A percentile compares a stretch with the other conserved stretches of the same genome.
These are phyloP conservation scores for Cucurbita ficifolia DNA, from an alignment of 306 rosid genomes.

Conservation along the genomic window DNA sequence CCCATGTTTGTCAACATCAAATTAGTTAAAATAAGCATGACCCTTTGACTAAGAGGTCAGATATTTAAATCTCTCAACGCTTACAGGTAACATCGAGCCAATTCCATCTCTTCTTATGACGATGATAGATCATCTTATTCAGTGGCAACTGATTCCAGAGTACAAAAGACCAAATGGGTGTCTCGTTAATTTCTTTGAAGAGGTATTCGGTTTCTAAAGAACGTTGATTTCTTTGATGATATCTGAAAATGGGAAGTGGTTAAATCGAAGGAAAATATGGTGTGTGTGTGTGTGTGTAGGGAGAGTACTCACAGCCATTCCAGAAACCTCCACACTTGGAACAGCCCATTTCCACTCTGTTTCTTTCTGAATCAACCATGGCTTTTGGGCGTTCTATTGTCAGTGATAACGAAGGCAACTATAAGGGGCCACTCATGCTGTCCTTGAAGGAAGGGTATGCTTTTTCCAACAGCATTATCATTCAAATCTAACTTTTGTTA, in stretches of 20 bases:
- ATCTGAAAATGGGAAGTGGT: neutral
- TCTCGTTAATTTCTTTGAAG: conserved; percentile 79
- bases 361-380: conserved; percentile 84
- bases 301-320: conserved; percentile 94
- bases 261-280: neutral
- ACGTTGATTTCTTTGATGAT: neutral
- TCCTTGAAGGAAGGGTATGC: conserved; percentile 76
- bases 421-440: conserved; percentile 88
- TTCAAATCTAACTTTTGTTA: neutral
- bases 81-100: conserved; percentile 68
- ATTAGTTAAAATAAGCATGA: too few species aligned
- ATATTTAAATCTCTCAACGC: neutral
- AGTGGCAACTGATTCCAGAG: conserved; percentile 89
- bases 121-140: conserved; percentile 82
- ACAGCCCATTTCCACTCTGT: conserved; percentile 81
- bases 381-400: conserved; percentile 80
- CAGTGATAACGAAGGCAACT: conserved; percentile 83
- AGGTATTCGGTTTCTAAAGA: conserved; percentile 30
- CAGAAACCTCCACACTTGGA: conserved; percentile 97
- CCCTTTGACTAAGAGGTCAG: too few species aligned
- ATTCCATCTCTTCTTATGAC: conserved; percentile 62
- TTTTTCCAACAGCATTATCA: neutral
- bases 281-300: conserved; percentile 25
- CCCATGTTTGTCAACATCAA: neutral
- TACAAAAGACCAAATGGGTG: conserved; percentile 95